Evolutionary conservation across 257 asterid species (phyloP), one percentile per base, ranked within the genome.

Genomic region (Primulina eburnea): DNA sequence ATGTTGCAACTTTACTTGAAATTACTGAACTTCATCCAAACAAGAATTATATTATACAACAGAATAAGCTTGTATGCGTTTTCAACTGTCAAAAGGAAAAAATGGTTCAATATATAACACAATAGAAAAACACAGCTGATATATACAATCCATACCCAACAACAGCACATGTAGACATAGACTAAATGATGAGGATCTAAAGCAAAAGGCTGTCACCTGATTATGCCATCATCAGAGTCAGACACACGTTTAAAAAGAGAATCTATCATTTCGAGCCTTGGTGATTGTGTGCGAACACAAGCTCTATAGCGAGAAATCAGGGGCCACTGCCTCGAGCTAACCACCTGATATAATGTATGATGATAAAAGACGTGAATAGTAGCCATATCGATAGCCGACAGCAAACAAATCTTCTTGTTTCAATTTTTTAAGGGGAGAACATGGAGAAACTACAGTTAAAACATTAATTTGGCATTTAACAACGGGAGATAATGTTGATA

Each of bases 271-370:
- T 90, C 95, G n/a, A 76, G 65, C 62, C 79, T 86, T 16, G 91
- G 84, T 0, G 95, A 77, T 70, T 90, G 97, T 6, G 93, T 72
- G 52, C 93, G 82, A 35, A 86, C 97, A 26, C 84, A 83, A 58
- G 97, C 95, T 43, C 92, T 72, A 62, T 88, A 88, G 21, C 77
- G 82, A 4, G 95, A 88, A 33, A 90, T 85, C 8, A 47, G 60
- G 4, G 95, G 97, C 95, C 97, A 90, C 18, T 76, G 65, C 70
- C 91, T 84, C 11, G 97, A 90, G 61, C 90, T 85, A 17, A 85
- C 97, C 28, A 88, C 91, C 92, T 88, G 61, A 26, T 50, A 62
- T 75, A 72, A 21, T 34, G 12, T 50, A 7, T 21, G 70, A 34
- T 56, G 20, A 57, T 67, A 4, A 33, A 8, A 60, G n/a, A 26